Evolutionary conservation across 106 monocot genomes (phyloP), one percentile per base, ranked within the genome.

Genomic region (Narthecium ossifragum): DNA sequence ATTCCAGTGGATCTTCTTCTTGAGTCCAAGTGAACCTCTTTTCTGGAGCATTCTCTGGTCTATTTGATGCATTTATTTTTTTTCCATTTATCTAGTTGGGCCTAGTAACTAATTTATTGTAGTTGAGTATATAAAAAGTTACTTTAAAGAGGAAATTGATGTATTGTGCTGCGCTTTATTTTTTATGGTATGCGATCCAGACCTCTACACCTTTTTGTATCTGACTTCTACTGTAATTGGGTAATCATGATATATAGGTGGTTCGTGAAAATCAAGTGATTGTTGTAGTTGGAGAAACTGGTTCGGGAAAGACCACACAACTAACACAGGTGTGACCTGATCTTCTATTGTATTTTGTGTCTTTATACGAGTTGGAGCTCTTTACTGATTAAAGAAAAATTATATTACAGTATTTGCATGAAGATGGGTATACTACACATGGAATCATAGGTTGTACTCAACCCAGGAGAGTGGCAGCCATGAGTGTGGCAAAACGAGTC

Each of bases 221-320:
- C n/a, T n/a, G n/a, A n/a, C n/a, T n/a, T n/a, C n/a, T n/a, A n/a
- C n/a, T n/a, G n/a, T n/a, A n/a, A n/a, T n/a, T n/a, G n/a, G n/a
- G n/a, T n/a, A n/a, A n/a, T n/a, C n/a, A n/a, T n/a, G n/a, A n/a
- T 72, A 31, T 41, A 49, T 40, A 93, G 93, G 85, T 93, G 7
- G 74, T 93, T 38, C 82, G 88, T 34, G 93, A 93, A 79, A 93
- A 93, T 70, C 93, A 93, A 69, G 85, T 93, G 12, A 65, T 89
- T 46, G 70, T 93, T 26, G 93, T 93, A 12, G 93, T 93, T 68
- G 93, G 93, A 65, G 93, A 93, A 80, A 93, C 92, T 69, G 92
- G 92, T 64, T 92, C 92, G 55, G 92, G 92, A 63, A 92, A 92
- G 63, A 92, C 92, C 30, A 92, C 92, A 32, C 92, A 92, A 56